phyloP scores from a whole-genome alignment of 192 early-diverging fungal genomes.

The Coemansia sp. region DNA sequence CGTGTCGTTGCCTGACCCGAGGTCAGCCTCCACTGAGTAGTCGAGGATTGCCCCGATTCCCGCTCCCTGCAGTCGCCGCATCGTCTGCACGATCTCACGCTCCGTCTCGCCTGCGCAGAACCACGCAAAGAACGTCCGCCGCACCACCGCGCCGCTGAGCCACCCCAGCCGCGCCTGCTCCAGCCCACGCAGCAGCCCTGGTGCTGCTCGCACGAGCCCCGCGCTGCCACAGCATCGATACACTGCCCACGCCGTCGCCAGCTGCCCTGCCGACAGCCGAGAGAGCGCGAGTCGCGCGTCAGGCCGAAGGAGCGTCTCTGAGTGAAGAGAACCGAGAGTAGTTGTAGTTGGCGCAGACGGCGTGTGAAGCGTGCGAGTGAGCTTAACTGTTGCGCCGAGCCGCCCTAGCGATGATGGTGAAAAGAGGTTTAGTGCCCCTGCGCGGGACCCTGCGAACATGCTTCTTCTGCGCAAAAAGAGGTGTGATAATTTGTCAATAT shows the following conservation, averaged over 20 bases:
- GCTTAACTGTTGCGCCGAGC: neutral
- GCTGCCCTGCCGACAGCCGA: conserved; percentile 43
- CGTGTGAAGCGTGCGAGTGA: conserved; percentile 12
- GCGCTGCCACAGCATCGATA: conserved; percentile 43
- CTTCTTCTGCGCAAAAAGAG: neutral
- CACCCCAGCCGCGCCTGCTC: conserved; percentile 41
- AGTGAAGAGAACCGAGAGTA: no score
- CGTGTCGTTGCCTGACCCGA: conserved; percentile 53
- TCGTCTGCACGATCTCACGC: conserved; percentile 80
- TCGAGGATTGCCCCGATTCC: conserved; percentile 88
- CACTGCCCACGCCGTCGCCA: conserved; percentile 41
- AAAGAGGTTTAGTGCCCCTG: neutral
- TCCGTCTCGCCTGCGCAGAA: conserved; percentile 81
- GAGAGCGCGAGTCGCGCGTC: conserved; percentile 44
- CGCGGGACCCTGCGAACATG: conserved; percentile 11
- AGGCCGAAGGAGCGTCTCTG: conserved; percentile 33
- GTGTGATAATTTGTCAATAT: neutral
- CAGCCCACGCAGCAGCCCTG: conserved; percentile 27
- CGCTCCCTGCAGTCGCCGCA: conserved; percentile 64
- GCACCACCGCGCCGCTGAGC: conserved; percentile 70
- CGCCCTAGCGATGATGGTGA: neutral
- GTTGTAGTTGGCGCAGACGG: neutral
- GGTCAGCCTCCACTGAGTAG: conserved; percentile 84
- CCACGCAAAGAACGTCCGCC: conserved; percentile 88
- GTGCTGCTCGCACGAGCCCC: conserved; percentile 42